Base-by-base conservation (phyloP, 345 rosid species). In the Raphanus raphanistrum region DNA sequence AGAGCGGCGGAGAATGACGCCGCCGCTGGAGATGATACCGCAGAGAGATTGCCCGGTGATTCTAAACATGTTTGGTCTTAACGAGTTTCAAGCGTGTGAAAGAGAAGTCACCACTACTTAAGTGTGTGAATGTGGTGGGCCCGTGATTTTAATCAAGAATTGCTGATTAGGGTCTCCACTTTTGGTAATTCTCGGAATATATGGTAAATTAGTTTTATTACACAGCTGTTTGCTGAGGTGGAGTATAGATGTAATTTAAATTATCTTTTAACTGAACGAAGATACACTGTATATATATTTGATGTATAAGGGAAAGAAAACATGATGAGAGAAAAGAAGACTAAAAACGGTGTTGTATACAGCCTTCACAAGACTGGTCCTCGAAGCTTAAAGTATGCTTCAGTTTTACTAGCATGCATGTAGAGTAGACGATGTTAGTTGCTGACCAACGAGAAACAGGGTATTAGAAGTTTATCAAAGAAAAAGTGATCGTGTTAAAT, bases 1-100 rank as follows among this genome's bases (percentile, higher is more conserved):
- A 88, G 71, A 68, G 78, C 72, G 62, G 75, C 66, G 71, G 79
- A 63, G 63, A 63, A n/a, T 31, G 72, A 38, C 1, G 74, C 60
- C 27, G 50, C 61, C 32, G 76, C 55, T 54, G 81, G 79, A 25
- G 79, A 80, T 29, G 75, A 62, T 63, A 25, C 75, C 57, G 82
- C 63, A 67, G 79, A 57, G 11, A 70, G 52, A 55, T 5, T 80
- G 0, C 82, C 82, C 71, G 68, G 82, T 69, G 0, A 80, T 45
- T 74, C 82, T 74, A 4, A 80, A 36, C 82, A 79, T 79, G 13
- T 2, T 66, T 35, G 71, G 43, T 10, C 6, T 70, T 10, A 63
- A 66, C 33, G 63, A 70, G 31, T 48, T 48, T 33, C 48, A 67
- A 57, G 55, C 3, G 66, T 62, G 66, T 15, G 26, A 62, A 43